These are phyloP conservation scores for Stemphylium beticola DNA, from an alignment of 2,329 filamentous ascomycete species.

Conservation along the genomic window DNA sequence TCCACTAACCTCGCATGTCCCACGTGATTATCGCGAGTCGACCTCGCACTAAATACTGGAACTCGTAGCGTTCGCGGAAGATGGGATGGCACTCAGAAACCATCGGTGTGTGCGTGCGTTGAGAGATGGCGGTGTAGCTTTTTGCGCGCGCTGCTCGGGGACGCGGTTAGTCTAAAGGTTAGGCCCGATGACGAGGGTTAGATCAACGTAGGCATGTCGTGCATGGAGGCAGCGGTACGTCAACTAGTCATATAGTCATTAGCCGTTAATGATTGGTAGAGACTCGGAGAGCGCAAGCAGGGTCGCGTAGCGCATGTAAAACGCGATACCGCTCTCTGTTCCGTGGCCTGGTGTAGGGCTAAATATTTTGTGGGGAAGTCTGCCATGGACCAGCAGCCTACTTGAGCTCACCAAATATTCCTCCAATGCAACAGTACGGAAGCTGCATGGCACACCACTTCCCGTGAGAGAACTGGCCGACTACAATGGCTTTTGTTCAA, in stretches of 20 bases:
- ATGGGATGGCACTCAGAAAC: neutral
- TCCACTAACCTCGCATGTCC: constrained; percentile 1
- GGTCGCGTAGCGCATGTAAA: neutral
- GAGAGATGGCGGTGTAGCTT: constrained; percentile 31
- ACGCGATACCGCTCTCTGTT: constrained; percentile 1
- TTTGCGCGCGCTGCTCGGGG: constrained; percentile 25
- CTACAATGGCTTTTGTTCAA: too few relatives aligned
- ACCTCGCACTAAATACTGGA: neutral
- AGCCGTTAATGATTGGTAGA: neutral
- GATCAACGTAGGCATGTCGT: constrained; percentile 18
- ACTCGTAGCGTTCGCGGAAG: constrained; percentile 4
- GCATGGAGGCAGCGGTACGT: constrained; percentile 14
- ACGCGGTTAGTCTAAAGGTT: constrained; percentile 17
- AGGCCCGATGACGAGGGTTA: constrained; percentile 15
- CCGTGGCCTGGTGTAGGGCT: constrained; percentile 3
- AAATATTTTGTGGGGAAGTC: neutral
- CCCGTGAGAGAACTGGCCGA: too few relatives aligned
- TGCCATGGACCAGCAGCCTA: neutral
- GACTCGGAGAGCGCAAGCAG: constrained; percentile 2
- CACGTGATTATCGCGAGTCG: constrained; percentile 8
- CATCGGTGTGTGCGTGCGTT: neutral
- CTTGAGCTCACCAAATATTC: neutral
- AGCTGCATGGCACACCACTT: neutral
- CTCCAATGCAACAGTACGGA: neutral
- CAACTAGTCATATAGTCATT: constrained; percentile 2